Evolutionary conservation across 495 filamentous ascomycete genomes (phyloP).

Genomic region (Daldinia childiae): DNA sequence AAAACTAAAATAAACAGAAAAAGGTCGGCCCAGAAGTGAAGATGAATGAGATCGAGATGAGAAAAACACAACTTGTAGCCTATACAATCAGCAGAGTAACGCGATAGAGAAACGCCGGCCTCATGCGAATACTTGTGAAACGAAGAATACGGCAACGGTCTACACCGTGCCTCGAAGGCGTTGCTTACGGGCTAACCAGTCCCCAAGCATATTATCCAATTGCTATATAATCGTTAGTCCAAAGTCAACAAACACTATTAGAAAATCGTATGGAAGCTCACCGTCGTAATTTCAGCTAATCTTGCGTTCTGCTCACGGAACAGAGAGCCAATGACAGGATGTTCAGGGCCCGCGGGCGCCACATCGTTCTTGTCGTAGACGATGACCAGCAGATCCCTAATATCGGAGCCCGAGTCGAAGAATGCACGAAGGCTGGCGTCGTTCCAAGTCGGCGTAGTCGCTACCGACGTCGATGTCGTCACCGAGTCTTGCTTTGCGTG

Average conservation of each 20-base stretch:
- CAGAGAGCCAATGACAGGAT: slow-evolving; percentile 81
- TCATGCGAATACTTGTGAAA: slow-evolving; percentile 28
- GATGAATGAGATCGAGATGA: slow-evolving; percentile 11
- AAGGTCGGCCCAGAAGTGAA: slow-evolving; percentile 16
- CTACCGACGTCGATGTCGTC: slow-evolving; percentile 55
- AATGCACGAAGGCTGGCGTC: slow-evolving; percentile 86
- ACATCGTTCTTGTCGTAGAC: slow-evolving; percentile 90
- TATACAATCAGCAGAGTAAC: slow-evolving; percentile 37
- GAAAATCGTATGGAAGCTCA: slow-evolving; percentile 48
- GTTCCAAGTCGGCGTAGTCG: slow-evolving; percentile 72
- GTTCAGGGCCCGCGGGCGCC: slow-evolving; percentile 76
- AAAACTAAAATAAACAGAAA: slow-evolving; percentile 1
- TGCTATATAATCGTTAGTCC: slow-evolving; percentile 55
- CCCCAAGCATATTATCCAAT: slow-evolving; percentile 85
- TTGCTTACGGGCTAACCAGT: slow-evolving; percentile 78
- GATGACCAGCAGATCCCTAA: slow-evolving; percentile 88
- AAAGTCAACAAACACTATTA: background rate
- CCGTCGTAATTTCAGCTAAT: slow-evolving; percentile 81
- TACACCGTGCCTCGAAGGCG: slow-evolving; percentile 57
- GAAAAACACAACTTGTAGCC: slow-evolving; percentile 31
- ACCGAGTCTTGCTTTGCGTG: slow-evolving; percentile 55
- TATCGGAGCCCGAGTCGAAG: slow-evolving; percentile 90
- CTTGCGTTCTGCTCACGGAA: slow-evolving; percentile 86
- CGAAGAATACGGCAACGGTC: slow-evolving; percentile 11
- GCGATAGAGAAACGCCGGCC: slow-evolving; percentile 32